Evolutionary conservation across 768 basidiomycete genomes (phyloP).

Genomic region (Cystobasidium tubakii): DNA sequence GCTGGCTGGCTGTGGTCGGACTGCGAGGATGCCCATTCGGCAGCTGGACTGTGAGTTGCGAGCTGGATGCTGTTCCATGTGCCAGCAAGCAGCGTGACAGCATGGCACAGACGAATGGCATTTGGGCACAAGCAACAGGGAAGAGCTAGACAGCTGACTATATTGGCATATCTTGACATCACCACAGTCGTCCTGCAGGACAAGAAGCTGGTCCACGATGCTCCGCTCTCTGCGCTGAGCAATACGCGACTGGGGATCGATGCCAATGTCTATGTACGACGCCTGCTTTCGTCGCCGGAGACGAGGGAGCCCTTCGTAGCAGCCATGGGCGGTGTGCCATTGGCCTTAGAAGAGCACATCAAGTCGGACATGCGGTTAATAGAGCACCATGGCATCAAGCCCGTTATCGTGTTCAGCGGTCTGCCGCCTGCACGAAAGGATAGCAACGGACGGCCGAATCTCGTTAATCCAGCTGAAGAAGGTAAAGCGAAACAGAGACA

Average conservation of each 20-base stretch:
- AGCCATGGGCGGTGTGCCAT: slow-evolving; percentile 87
- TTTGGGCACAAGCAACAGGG: too few relatives aligned
- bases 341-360: slow-evolving; percentile 71
- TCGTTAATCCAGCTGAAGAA: slow-evolving; percentile 47
- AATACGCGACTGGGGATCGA: slow-evolving; percentile 96
- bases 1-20: background rate
- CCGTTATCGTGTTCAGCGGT: slow-evolving; percentile 96
- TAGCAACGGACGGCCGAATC: slow-evolving; percentile 44
- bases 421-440: slow-evolving; percentile 62
- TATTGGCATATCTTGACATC: background rate
- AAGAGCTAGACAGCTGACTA: too few relatives aligned
- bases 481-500: slow-evolving; percentile 67
- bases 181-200: slow-evolving; percentile 51
- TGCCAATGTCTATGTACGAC: slow-evolving; percentile 79
- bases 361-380: slow-evolving; percentile 84
- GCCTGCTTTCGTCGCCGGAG: slow-evolving; percentile 60
- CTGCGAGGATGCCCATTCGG: slow-evolving; percentile 28
- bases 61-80: background rate
- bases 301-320: slow-evolving; percentile 86
- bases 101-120: background rate
- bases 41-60: slow-evolving; percentile 29
- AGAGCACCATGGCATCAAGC: slow-evolving; percentile 88
- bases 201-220: slow-evolving; percentile 78
- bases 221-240: slow-evolving; percentile 70
- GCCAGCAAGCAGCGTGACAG: background rate